Conservation (phyloP, 129 eudicot species). For the Chrysanthemum seticuspe region DNA sequence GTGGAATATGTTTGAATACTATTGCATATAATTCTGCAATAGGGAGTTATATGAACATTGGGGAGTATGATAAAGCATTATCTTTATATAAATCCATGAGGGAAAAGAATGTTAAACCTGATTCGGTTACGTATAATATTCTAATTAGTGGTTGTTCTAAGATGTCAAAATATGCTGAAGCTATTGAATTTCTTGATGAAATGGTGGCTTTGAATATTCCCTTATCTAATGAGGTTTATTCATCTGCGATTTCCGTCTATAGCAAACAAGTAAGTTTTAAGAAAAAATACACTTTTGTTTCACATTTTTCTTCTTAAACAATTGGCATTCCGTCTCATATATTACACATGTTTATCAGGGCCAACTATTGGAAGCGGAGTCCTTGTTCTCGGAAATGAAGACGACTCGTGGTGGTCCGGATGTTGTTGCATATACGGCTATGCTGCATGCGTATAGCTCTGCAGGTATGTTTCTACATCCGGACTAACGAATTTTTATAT, state of each 20-base stretch:
- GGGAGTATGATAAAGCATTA: slow-evolving; percentile 77
- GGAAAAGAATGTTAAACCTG: slow-evolving; percentile 74
- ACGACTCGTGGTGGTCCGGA: slow-evolving; percentile 63
- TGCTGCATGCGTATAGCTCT: slow-evolving; percentile 75
- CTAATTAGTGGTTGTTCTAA: slow-evolving; percentile 83
- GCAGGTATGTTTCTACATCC: slow-evolving; percentile 46
- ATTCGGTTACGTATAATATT: slow-evolving; percentile 76
- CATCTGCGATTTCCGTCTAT: slow-evolving; percentile 80
- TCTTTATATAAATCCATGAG: slow-evolving; percentile 58
- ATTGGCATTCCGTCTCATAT: slow-evolving; percentile 12
- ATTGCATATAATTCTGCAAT: slow-evolving; percentile 87
- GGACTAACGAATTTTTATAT: neutral
- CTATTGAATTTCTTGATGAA: slow-evolving; percentile 69
- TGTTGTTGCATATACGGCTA: slow-evolving; percentile 78
- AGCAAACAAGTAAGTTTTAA: slow-evolving; percentile 72
- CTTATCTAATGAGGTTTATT: slow-evolving; percentile 74
- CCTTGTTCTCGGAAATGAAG: slow-evolving; percentile 71
- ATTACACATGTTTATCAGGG: slow-evolving; percentile 46
- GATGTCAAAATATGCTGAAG: slow-evolving; percentile 77
- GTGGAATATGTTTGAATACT: slow-evolving; percentile 74
- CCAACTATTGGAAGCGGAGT: slow-evolving; percentile 68
- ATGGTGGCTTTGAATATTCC: slow-evolving; percentile 58
- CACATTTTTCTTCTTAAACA: slow-evolving; percentile 3
- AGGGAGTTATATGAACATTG: slow-evolving; percentile 89
- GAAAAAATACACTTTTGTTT: neutral